Percentiles rank a stretch among this genome's conserved stretches.
phyloP scores from a whole-genome alignment of 768 basidiomycete species.

The Exidia glandulosa region DNA sequence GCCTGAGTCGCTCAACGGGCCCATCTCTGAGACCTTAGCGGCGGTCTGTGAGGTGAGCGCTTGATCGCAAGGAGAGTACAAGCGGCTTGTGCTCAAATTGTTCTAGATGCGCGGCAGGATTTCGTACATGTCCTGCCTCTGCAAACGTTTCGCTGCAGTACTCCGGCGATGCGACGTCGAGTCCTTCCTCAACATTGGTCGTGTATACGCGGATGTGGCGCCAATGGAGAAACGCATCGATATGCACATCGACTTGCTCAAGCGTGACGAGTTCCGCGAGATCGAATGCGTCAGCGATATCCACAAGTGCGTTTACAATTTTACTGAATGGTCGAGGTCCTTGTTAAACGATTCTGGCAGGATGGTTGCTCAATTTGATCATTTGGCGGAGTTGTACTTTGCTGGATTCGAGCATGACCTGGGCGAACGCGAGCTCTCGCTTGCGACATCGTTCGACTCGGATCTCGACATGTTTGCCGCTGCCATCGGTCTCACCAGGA shows the following conservation, averaged over 20 bases:
- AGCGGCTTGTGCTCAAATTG: no score
- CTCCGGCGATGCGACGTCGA: conserved; percentile 72
- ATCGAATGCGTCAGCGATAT: conserved; percentile 89
- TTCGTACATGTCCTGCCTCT: conserved; percentile 66
- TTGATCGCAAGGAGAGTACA: no score
- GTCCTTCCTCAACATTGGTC: conserved; percentile 76
- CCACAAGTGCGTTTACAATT: conserved; percentile 49
- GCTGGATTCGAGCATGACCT: conserved; percentile 73
- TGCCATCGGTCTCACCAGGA: conserved; percentile 82
- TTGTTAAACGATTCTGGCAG: conserved; percentile 31
- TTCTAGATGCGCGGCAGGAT: conserved; percentile 84
- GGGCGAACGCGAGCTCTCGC: conserved; percentile 81
- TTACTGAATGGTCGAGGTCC: neutral
- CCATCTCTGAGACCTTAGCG: conserved; percentile 79
- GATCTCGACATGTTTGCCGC: conserved; percentile 93
- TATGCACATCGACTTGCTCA: conserved; percentile 75
- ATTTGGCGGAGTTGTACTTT: conserved; percentile 82
- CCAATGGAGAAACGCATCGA: conserved; percentile 88
- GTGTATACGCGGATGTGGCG: conserved; percentile 71
- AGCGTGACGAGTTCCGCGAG: conserved; percentile 84
- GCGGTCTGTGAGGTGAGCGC: conserved; percentile 96
- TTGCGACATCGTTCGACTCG: conserved; percentile 69
- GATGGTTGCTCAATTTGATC: conserved; percentile 88
- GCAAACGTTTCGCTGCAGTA: conserved; percentile 85
- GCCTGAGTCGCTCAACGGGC: conserved; percentile 72